Percentiles rank a stretch among this genome's conserved stretches.
These are phyloP conservation scores for Serendipita sp. DNA, from an alignment of 768 basidiomycete genomes.

Conservation along the genomic window DNA sequence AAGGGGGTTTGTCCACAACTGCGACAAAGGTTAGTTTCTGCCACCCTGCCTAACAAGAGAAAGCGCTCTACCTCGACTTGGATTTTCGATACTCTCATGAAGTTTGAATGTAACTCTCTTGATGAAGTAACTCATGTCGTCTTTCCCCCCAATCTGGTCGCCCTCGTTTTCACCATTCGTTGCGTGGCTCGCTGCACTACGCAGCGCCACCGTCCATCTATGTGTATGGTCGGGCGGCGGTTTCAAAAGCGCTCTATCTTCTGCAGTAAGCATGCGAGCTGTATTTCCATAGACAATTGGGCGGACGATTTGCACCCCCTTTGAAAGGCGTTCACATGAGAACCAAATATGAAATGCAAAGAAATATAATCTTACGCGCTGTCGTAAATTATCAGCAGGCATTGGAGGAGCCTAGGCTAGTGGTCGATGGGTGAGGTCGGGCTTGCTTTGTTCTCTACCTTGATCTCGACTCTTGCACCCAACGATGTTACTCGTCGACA, in stretches of 20 bases:
- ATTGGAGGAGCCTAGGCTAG: neutral
- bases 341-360: slow-evolving; percentile 3
- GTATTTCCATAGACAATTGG: slow-evolving; percentile 95
- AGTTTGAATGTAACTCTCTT: slow-evolving; percentile 95
- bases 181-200: slow-evolving; percentile 63
- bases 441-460: neutral
- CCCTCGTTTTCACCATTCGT: slow-evolving; percentile 24
- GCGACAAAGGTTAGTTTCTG: slow-evolving; percentile 8
- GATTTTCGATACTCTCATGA: slow-evolving; percentile 90
- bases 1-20: slow-evolving; percentile 89
- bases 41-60: neutral
- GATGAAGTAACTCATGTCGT: slow-evolving; percentile 81
- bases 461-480: neutral
- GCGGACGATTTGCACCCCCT: slow-evolving; percentile 78
- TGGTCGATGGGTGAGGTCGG: neutral
- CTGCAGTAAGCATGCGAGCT: slow-evolving; percentile 55
- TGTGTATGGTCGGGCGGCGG: slow-evolving; percentile 68
- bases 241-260: slow-evolving; percentile 38
- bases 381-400: slow-evolving; percentile 9
- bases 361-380: slow-evolving; percentile 11
- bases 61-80: slow-evolving; percentile 56
- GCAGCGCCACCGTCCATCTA: slow-evolving; percentile 88
- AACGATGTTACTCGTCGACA: slow-evolving; percentile 1
- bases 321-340: slow-evolving; percentile 6
- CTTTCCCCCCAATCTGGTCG: slow-evolving; percentile 73